Base-by-base conservation (phyloP, 345 rosid genomes). In the Fremontodendron californicum region DNA sequence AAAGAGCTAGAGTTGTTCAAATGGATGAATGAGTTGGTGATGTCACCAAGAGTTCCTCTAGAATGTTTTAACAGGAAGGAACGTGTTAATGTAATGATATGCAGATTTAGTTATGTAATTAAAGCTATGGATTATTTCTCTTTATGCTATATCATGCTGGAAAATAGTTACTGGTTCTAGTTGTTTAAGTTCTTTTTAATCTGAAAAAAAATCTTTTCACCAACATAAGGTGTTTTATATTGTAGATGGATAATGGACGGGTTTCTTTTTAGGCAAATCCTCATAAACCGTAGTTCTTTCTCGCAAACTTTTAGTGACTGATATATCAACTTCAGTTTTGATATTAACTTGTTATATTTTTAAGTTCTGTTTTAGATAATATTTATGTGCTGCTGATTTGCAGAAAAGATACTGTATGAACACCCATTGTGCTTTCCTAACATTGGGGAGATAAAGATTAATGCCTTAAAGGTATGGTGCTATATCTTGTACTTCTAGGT, bases 401-500 rank as follows among this genome's bases (percentile, higher is more conserved):
- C 90, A 90, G 92, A 77, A 74, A 89, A 82, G 84, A 83, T 90
- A 64, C 46, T 75, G 21, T 18, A 48, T 16, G 92, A 84, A 68
- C 92, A 89, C 57, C 76, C 71, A 6, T 13, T 72, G 51, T 88
- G 89, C 64, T 91, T 91, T 80, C 91, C 96, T 55, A 11, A 76
- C 18, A 7, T 78, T 54, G 89, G 90, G 27, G 85, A 79, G 69
- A 86, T 89, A 39, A 80, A 81, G 51, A 77, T 91, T 76, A 70
- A 81, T 25, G 87, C 87, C 58, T 66, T 91, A 39, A 91, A 89
- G 93, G 93, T 91, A 74, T 49, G 16, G 16, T 70, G 4, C 3
- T 55, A 18, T 69, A 3, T 46, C 55, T 54, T 73, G 75, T 13
- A n/a, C 9, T 54, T n/a, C 48, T 16, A 13, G 39, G 67, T 42